Evolutionary conservation across 768 basidiomycete genomes (phyloP).

Genomic region (Pholiota molesta): DNA sequence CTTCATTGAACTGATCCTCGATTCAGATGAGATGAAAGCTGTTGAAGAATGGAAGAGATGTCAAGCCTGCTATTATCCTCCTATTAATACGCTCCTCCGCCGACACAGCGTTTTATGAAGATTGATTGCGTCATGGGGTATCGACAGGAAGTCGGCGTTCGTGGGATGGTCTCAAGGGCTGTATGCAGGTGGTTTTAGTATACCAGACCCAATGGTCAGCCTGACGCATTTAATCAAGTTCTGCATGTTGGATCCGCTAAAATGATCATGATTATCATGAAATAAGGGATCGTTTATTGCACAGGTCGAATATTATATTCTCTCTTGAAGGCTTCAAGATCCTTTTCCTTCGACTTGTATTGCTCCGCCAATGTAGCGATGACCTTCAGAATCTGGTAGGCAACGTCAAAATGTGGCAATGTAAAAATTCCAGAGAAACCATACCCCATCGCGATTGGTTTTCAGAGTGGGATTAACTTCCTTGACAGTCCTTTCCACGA

Average conservation of each 20-base stretch:
- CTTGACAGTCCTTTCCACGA: conserved; percentile 94
- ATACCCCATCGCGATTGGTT: conserved; percentile 86
- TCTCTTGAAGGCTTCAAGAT: conserved; percentile 77
- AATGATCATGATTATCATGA: conserved; percentile 1
- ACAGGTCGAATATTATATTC: conserved; percentile 77
- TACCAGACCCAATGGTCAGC: not conserved
- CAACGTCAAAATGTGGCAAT: conserved; percentile 16
- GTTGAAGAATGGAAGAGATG: not conserved
- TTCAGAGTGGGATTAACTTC: conserved; percentile 91
- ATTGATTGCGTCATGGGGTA: not conserved
- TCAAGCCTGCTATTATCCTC: not conserved
- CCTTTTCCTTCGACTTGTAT: conserved; percentile 87
- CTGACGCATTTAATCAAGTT: not conserved
- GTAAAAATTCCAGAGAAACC: conserved; percentile 28
- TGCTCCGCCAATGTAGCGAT: conserved; percentile 78
- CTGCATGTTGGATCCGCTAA: not conserved
- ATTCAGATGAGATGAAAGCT: not conserved
- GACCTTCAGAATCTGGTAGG: conserved; percentile 76
- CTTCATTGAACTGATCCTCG: not conserved
- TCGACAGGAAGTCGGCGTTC: not conserved
- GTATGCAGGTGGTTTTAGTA: not conserved
- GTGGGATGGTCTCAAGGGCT: not conserved
- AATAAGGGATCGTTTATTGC: conserved; percentile 17
- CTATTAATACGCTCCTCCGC: conserved; percentile 1
- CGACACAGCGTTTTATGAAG: not conserved